Percentiles rank a stretch among this genome's conserved stretches.
Conservation (phyloP, 768 basidiomycete species). For the Nidularia pulvinata region DNA sequence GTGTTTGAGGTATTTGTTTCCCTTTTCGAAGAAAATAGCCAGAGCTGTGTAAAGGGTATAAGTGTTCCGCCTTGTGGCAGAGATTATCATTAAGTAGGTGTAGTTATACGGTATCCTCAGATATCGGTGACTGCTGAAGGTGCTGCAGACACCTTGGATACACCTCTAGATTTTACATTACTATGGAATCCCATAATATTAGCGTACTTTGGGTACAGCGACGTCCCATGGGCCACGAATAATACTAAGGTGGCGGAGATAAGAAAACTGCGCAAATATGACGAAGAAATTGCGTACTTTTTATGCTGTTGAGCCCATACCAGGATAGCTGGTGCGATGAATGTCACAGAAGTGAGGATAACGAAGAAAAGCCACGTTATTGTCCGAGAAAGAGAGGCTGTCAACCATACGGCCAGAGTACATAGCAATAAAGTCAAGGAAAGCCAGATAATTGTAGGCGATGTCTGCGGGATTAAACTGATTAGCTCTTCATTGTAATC, state of each 20-base stretch:
- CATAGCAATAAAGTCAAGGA: constrained; percentile 54
- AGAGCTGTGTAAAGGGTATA: no score
- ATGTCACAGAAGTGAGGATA: constrained; percentile 57
- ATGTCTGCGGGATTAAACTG: constrained; percentile 33
- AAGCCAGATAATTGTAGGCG: constrained; percentile 43
- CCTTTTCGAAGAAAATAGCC: neutral
- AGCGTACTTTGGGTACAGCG: constrained; percentile 63
- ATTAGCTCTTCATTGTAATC: constrained; percentile 8
- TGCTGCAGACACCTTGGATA: no score
- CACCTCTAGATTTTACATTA: no score
- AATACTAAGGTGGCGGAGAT: constrained; percentile 48
- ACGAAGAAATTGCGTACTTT: constrained; percentile 51
- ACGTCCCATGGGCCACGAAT: constrained; percentile 93
- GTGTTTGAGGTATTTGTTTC: neutral
- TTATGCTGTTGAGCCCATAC: constrained; percentile 90
- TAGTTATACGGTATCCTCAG: no score
- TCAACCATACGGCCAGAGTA: constrained; percentile 48
- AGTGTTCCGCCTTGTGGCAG: no score
- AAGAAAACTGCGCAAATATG: constrained; percentile 7
- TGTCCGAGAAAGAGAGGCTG: constrained; percentile 51
- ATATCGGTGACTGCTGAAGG: no score
- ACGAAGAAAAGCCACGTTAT: constrained; percentile 52
- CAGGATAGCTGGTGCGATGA: constrained; percentile 71
- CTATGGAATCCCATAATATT: no score
- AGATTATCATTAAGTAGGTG: no score